phyloP scores from a whole-genome alignment of 2,329 filamentous ascomycete species.

The Cordyceps cateniannulata region DNA sequence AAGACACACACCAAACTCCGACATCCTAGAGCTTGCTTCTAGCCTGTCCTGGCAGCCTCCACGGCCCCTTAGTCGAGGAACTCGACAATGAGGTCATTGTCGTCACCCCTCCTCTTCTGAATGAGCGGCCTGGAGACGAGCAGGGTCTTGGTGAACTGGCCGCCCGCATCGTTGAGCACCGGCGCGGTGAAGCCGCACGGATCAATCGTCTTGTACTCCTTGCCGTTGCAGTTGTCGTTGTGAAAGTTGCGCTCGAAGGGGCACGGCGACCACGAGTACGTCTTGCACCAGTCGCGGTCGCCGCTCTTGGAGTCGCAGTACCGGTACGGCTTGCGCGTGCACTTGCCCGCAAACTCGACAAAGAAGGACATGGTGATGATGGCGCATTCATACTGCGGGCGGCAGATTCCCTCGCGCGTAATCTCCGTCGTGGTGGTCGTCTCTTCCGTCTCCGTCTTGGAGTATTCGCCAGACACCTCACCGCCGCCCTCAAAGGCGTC shows the following conservation, averaged over 20 bases:
- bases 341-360: background rate
- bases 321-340: background rate
- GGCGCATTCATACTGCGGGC: background rate
- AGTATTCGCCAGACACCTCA: background rate
- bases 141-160: background rate
- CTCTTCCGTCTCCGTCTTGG: background rate
- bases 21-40: no score
- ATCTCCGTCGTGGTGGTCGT: background rate
- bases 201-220: background rate
- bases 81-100: background rate
- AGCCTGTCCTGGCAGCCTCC: no score
- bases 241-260: background rate
- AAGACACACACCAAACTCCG: no score
- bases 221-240: background rate
- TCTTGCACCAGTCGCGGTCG: background rate
- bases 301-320: background rate
- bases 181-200: background rate
- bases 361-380: background rate
- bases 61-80: background rate
- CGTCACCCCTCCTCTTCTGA: background rate
- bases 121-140: background rate
- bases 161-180: background rate
- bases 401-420: background rate
- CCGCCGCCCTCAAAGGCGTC: background rate
- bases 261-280: background rate